Conservation (phyloP, 73 alveolate species). For the Paramecium biaurelia region DNA sequence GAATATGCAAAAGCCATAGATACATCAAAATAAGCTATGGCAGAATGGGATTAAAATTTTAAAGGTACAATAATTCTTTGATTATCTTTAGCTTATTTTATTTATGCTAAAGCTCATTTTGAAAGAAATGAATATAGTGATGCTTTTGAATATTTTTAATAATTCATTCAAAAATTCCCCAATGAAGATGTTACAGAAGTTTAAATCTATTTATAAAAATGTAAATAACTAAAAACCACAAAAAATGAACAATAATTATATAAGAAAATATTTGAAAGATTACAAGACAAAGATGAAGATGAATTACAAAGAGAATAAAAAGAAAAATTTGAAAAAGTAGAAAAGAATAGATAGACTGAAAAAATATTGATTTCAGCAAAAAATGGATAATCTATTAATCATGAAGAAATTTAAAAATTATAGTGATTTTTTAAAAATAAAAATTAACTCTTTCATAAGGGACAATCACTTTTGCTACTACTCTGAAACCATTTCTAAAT, state of each 20-base stretch:
- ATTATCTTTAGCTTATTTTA: not conserved
- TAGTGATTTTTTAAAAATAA: slow-evolving; percentile 63
- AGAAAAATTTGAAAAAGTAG: not conserved
- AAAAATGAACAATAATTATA: not conserved
- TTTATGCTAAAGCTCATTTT: not conserved
- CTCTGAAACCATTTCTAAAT: slow-evolving; percentile 80
- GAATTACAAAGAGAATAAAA: not conserved
- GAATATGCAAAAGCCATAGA: not conserved
- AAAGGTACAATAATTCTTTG: not conserved
- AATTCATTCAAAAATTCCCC: not conserved
- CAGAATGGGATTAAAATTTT: not conserved
- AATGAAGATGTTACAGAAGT: not conserved
- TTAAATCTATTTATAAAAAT: not conserved
- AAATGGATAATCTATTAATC: not conserved
- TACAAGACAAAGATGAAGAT: not conserved
- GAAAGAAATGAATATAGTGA: not conserved
- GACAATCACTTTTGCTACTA: slow-evolving; percentile 84
- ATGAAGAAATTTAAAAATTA: not conserved
- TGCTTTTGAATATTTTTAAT: not conserved
- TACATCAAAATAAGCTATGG: not conserved
- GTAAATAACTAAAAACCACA: not conserved
- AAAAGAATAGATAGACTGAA: not conserved
- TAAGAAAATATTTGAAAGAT: not conserved
- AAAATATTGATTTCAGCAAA: not conserved
- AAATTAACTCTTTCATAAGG: slow-evolving; percentile 82